phyloP scores from a whole-genome alignment of 352 stramenopile genomes.

The Halophytophthora batemanensis region DNA sequence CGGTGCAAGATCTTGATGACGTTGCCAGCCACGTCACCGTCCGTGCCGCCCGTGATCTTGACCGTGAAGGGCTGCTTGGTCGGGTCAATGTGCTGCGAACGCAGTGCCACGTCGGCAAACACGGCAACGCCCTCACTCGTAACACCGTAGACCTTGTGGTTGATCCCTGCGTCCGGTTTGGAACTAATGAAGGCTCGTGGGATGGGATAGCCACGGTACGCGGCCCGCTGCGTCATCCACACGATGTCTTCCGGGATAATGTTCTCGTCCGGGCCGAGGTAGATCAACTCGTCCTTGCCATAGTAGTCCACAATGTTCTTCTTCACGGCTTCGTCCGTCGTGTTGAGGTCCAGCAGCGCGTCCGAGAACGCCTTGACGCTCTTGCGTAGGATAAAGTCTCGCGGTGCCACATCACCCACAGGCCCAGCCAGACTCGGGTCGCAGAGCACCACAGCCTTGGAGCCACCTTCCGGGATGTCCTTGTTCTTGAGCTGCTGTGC shows the following conservation, averaged over 20 bases:
- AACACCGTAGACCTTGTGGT: constrained; percentile 98
- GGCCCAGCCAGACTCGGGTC: constrained; percentile 90
- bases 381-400: constrained; percentile 93
- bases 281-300: constrained; percentile 89
- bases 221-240: constrained; percentile 94
- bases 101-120: constrained; percentile 96
- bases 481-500: constrained; percentile 99
- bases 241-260: constrained; percentile 95
- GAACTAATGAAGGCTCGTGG: constrained; percentile 96
- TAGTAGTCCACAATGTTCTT: constrained; percentile 77
- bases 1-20: constrained; percentile 96
- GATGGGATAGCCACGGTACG: constrained; percentile 91
- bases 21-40: constrained; percentile 98
- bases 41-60: constrained; percentile 95
- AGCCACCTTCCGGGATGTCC: constrained; percentile 98
- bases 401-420: constrained; percentile 69
- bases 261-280: constrained; percentile 97
- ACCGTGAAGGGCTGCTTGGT: constrained; percentile 94
- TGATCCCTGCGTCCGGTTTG: constrained; percentile 97
- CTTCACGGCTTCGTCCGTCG: constrained; percentile 67
- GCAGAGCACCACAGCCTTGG: constrained; percentile 95
- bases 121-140: constrained; percentile 97
- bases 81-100: constrained; percentile 89
- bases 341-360: constrained; percentile 93
- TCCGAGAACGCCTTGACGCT: constrained; percentile 98